These are phyloP conservation scores for Aegilops longissima DNA, from an alignment of 176 grass and related monocot genomes.

Conservation along the genomic window DNA sequence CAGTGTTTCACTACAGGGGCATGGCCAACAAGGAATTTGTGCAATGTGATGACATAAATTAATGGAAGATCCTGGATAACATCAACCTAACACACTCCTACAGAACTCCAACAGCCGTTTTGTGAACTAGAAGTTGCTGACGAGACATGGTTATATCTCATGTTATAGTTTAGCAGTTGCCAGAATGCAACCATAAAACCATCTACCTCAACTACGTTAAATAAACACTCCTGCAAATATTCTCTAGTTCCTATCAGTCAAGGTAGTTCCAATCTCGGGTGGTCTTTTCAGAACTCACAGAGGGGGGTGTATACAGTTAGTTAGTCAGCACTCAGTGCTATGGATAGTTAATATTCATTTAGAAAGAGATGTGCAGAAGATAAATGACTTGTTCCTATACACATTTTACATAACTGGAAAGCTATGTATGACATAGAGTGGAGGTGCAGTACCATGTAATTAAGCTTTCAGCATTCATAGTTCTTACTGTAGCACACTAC, in stretches of 20 bases:
- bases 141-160: neutral
- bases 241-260: slow-evolving; percentile 6
- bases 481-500: neutral
- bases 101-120: neutral
- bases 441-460: slow-evolving; percentile 14
- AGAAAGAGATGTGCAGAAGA: neutral
- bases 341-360: neutral
- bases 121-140: neutral
- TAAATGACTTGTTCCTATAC: neutral
- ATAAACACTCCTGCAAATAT: neutral
- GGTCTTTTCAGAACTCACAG: slow-evolving; percentile 7
- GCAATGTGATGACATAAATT: neutral
- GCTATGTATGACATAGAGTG: neutral
- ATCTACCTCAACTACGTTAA: neutral
- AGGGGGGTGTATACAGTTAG: neutral
- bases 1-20: neutral
- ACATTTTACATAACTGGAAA: slow-evolving; percentile 4
- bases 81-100: neutral
- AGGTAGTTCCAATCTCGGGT: neutral
- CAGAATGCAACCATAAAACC: slow-evolving; percentile 14
- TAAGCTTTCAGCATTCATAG: slow-evolving; percentile 19
- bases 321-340: slow-evolving; percentile 11
- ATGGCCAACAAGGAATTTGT: neutral
- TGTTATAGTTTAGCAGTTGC: neutral
- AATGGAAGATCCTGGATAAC: slow-evolving; percentile 15